phyloP scores from a whole-genome alignment of 202 grass and related monocot species.

The Thinopyrum obtusiflorum region DNA sequence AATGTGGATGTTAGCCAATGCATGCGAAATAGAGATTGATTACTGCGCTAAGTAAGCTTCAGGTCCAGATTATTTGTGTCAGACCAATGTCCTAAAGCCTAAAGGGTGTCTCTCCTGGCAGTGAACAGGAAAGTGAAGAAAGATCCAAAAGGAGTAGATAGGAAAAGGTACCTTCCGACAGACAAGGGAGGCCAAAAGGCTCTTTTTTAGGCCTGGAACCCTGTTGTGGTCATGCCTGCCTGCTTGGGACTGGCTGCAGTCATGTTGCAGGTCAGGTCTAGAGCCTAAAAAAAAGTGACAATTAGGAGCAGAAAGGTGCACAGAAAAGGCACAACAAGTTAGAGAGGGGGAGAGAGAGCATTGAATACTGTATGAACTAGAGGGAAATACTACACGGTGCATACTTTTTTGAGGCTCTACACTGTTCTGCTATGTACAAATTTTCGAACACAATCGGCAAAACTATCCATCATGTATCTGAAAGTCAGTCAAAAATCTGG shows the following conservation, averaged over 20 bases:
- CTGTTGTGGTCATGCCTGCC: neutral
- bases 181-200: conserved; percentile 25
- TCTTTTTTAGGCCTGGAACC: conserved; percentile 14
- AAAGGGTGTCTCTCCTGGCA: neutral
- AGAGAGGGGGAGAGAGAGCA: neutral
- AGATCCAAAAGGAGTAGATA: neutral
- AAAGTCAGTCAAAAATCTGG: no score
- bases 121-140: neutral
- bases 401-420: no score
- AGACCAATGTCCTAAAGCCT: neutral
- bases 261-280: conserved; percentile 15
- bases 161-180: conserved; percentile 4
- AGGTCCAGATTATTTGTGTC: neutral
- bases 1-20: neutral
- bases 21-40: neutral
- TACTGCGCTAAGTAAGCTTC: neutral
- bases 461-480: no score
- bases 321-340: neutral
- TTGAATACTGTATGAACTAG: neutral
- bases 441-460: neutral
- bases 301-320: neutral
- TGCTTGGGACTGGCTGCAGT: neutral
- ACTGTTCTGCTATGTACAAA: no score
- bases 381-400: neutral
- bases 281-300: conserved; percentile 26